These are phyloP conservation scores for Suillus fuscotomentosus DNA, from an alignment of 768 basidiomycete genomes.

Conservation along the genomic window DNA sequence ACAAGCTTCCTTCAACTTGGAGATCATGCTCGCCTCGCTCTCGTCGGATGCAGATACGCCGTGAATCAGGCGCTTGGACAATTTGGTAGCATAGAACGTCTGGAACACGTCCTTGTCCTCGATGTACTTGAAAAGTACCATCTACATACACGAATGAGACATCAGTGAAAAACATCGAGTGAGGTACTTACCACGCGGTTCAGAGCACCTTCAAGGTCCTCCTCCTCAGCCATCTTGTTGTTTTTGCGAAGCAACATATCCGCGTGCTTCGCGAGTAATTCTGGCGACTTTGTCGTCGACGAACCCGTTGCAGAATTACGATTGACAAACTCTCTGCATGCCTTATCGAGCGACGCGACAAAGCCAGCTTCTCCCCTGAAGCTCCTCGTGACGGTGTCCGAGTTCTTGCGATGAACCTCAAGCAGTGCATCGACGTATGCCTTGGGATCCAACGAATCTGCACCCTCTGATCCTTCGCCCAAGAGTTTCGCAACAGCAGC, in stretches of 20 bases:
- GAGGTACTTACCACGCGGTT: slow-evolving; percentile 75
- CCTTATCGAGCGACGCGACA: slow-evolving; percentile 90
- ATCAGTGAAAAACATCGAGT: slow-evolving; percentile 4
- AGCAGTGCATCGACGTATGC: slow-evolving; percentile 91
- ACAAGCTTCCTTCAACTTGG: slow-evolving; percentile 94
- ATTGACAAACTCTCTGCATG: slow-evolving; percentile 95
- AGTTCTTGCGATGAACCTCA: slow-evolving; percentile 90
- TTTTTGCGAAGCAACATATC: slow-evolving; percentile 89
- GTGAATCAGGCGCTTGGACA: slow-evolving; percentile 91
- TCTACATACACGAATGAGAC: slow-evolving; percentile 45
- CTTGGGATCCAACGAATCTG: slow-evolving; percentile 81
- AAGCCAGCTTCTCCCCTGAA: slow-evolving; percentile 94
- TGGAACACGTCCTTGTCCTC: slow-evolving; percentile 99
- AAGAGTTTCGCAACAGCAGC: slow-evolving; percentile 74
- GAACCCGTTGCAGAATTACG: slow-evolving; percentile 85
- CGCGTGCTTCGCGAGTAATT: slow-evolving; percentile 88
- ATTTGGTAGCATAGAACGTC: slow-evolving; percentile 92
- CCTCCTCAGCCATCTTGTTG: slow-evolving; percentile 93
- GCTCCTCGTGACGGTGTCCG: slow-evolving; percentile 81
- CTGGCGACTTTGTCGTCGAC: slow-evolving; percentile 85
- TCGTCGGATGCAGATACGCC: slow-evolving; percentile 93
- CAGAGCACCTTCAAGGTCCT: slow-evolving; percentile 84
- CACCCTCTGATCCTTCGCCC: slow-evolving; percentile 49
- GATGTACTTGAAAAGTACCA: slow-evolving; percentile 97
- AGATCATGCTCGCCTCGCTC: slow-evolving; percentile 96